Conservation (phyloP, 1,284 basidiomycete genomes). For the Malassezia obtusa region DNA sequence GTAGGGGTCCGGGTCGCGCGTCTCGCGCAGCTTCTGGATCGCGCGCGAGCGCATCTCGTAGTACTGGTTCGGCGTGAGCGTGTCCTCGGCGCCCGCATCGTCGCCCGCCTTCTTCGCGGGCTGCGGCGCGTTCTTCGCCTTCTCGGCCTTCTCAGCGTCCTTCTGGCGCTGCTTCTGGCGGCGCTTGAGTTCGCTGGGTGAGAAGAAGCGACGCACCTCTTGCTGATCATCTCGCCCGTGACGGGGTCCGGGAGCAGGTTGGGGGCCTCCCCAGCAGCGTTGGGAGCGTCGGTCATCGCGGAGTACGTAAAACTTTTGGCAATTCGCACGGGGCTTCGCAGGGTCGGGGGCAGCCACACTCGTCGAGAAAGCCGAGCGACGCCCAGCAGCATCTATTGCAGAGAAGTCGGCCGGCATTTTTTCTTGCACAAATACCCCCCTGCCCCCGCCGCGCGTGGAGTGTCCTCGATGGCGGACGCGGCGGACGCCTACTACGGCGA, state of each 20-base stretch:
- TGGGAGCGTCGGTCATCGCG: constrained; percentile 12
- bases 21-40: constrained; percentile 75
- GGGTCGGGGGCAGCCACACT: neutral
- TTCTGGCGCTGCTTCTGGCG: constrained; percentile 58
- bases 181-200: constrained; percentile 31
- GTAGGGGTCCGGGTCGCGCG: constrained; percentile 75
- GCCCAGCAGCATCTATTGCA: constrained; percentile 12
- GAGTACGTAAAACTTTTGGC: neutral
- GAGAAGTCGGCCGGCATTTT: constrained; percentile 2
- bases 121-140: constrained; percentile 48
- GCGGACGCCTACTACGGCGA: constrained; percentile 30
- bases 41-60: constrained; percentile 82
- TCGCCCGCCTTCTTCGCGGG: constrained; percentile 16
- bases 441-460: neutral
- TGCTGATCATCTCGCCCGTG: constrained; percentile 47
- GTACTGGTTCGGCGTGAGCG: constrained; percentile 63
- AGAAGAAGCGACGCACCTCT: constrained; percentile 22
- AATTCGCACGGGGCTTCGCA: neutral
- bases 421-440: constrained; percentile 3
- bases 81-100: constrained; percentile 28
- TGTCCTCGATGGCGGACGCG: constrained; percentile 15
- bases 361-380: constrained; percentile 5
- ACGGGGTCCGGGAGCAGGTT: constrained; percentile 43
- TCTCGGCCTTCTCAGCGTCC: constrained; percentile 73
- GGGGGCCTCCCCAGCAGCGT: constrained; percentile 5